Evolutionary conservation across 2,329 filamentous ascomycete species (phyloP), one percentile per base, ranked within the genome.

Genomic region (Alternaria arbusti): DNA sequence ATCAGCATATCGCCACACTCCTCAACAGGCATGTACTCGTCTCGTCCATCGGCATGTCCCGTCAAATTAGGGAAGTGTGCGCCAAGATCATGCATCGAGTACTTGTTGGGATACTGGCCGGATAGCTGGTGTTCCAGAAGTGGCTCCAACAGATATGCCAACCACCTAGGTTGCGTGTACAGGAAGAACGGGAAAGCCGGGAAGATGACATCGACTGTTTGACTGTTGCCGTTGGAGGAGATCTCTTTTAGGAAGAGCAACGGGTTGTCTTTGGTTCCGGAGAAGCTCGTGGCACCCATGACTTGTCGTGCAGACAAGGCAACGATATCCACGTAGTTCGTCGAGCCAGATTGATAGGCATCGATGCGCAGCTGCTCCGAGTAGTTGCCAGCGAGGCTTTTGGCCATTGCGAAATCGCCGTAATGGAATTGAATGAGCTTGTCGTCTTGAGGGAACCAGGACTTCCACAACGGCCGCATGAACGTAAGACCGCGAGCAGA

Each of bases 131-230:
- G 91, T 79, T 96, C 92, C 56, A 96, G 86, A 23, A 95, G 83
- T 6, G 92, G 92, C 77, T 95, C 91, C 5, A 96, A 83, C 4
- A 95, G 84, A 73, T 94, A 94, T 1, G 89, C 90, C 60, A 94
- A 82, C 91, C 92, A 95, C 62, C 88, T 85, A 3, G 92, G 92
- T 70, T 94, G 94, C 17, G 92, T 94, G 75, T 95, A 96, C 20
- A 95, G 78, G 83, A 95, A 95, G 84, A 95, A 96, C 0, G 93
- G 92, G 79, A 93, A 94, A 0, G 92, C 87, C 0, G 92, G 93
- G 82, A 94, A 96, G 71, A 96, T 95, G 60, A 96, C 91, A 81
- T 95, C 92, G 11, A 96, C 91, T 0, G 92, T 96, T 76, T 96
- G 92, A 78, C 90, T 90, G 73, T 96, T 95, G 5, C 92, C 92